Percentiles rank a stretch among this genome's conserved stretches.
phyloP scores from a whole-genome alignment of 2,329 filamentous ascomycete species.

The Lachnellula cervina region DNA sequence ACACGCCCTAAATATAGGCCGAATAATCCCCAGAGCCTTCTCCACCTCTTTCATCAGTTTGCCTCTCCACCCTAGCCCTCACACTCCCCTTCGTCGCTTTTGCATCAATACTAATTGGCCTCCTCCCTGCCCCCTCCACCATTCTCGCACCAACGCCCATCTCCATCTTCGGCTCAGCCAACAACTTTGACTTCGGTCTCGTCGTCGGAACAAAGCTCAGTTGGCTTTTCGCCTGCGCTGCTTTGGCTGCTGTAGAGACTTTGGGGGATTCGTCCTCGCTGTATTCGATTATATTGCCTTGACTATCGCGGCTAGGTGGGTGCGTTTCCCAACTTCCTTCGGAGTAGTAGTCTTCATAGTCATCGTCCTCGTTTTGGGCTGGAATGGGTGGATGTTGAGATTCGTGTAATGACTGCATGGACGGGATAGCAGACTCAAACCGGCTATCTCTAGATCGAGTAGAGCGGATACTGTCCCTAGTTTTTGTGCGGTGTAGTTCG shows the following conservation, averaged over 20 bases:
- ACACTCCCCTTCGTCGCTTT: constrained; percentile 9
- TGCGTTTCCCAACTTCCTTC: constrained; percentile 24
- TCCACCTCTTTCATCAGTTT: not conserved
- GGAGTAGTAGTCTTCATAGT: constrained; percentile 14
- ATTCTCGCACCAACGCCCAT: constrained; percentile 15
- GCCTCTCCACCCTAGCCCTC: constrained; percentile 10
- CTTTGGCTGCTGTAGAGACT: not conserved
- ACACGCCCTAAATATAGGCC: constrained; percentile 17
- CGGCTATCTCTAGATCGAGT: constrained; percentile 21
- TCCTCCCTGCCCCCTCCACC: constrained; percentile 14
- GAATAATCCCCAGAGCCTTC: constrained; percentile 14
- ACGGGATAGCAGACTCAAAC: constrained; percentile 23
- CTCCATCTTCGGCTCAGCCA: not conserved
- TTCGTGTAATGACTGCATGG: constrained; percentile 14
- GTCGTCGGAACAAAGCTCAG: not conserved
- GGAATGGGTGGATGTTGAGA: constrained; percentile 3
- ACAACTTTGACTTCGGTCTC: constrained; percentile 2
- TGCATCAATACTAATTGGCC: constrained; percentile 24
- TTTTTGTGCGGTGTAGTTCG: constrained; percentile 12
- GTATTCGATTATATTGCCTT: constrained; percentile 12
- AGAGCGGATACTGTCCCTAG: constrained; percentile 16
- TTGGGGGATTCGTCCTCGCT: constrained; percentile 2
- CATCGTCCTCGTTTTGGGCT: not conserved
- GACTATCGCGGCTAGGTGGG: constrained; percentile 6
- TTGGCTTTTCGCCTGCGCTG: not conserved